A percentile compares a stretch with the other conserved stretches of the same genome.
phyloP scores from a whole-genome alignment of 768 basidiomycete species.

The Boletus rubroflammeus region DNA sequence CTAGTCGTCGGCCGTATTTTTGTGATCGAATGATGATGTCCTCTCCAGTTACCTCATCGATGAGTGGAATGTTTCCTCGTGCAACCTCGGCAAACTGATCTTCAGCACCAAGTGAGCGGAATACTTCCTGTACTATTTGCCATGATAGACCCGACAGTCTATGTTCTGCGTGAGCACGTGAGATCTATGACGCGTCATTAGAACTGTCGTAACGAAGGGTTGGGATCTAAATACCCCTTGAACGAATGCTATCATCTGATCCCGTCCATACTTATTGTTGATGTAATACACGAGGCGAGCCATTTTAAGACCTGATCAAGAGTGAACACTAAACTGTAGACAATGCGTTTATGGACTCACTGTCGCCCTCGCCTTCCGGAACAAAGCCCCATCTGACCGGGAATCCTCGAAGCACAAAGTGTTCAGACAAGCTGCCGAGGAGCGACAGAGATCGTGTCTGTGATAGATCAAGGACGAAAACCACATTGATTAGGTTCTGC shows the following conservation, averaged over 20 bases:
- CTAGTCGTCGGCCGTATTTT: constrained; percentile 59
- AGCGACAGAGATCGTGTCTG: constrained; percentile 55
- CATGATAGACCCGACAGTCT: constrained; percentile 40
- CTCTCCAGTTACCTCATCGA: constrained; percentile 27
- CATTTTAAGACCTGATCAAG: constrained; percentile 54
- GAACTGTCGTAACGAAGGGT: neutral
- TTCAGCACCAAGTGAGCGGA: constrained; percentile 33
- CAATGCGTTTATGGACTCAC: constrained; percentile 16
- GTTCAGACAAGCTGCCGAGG: constrained; percentile 58
- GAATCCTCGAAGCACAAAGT: constrained; percentile 66
- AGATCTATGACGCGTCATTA: constrained; percentile 31
- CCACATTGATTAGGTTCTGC: constrained; percentile 78
- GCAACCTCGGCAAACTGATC: constrained; percentile 43
- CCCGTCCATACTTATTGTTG: constrained; percentile 57
- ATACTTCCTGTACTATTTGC: constrained; percentile 39
- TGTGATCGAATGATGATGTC: constrained; percentile 42
- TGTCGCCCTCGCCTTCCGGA: constrained; percentile 51
- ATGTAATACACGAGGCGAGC: constrained; percentile 70
- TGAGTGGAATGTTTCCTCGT: constrained; percentile 18
- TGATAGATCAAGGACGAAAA: constrained; percentile 80
- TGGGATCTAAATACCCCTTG: constrained; percentile 37
- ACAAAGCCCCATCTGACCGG: constrained; percentile 88
- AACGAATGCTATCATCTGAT: constrained; percentile 60
- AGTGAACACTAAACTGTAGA: neutral
- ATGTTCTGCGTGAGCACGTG: constrained; percentile 33